Conservation (phyloP, 179 eudicot genomes). For the Patellifolia procumbens region DNA sequence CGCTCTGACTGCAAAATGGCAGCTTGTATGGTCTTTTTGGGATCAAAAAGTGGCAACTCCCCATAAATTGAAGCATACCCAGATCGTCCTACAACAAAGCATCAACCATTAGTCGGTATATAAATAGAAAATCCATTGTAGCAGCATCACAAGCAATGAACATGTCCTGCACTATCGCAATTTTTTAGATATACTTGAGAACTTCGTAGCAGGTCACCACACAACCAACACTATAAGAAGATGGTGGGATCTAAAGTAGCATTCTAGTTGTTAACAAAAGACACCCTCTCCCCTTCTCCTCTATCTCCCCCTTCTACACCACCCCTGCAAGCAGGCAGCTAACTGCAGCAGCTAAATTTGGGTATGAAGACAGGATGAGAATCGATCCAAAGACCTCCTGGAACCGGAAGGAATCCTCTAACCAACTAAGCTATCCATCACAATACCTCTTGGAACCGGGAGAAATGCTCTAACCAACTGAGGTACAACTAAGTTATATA, state of each 20-base stretch:
- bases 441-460: no score
- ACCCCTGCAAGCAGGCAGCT: neutral
- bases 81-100: conserved; percentile 41
- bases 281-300: no score
- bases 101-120: neutral
- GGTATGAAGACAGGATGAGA: no score
- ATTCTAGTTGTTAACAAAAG: neutral
- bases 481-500: no score
- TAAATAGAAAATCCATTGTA: neutral
- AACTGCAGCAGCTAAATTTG: neutral
- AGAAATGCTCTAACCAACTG: no score
- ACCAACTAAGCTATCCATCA: no score
- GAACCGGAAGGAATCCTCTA: no score
- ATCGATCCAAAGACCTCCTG: no score
- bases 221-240: neutral
- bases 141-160: neutral
- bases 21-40: conserved; percentile 33
- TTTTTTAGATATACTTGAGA: no score
- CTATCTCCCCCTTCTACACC: neutral
- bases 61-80: conserved; percentile 82
- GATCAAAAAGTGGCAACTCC: conserved; percentile 61
- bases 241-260: neutral
- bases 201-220: no score
- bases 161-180: no score
- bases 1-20: conserved; percentile 53